These are phyloP conservation scores for Neonectria neomacrospora DNA, from an alignment of 2,329 filamentous ascomycete genomes.

Conservation along the genomic window DNA sequence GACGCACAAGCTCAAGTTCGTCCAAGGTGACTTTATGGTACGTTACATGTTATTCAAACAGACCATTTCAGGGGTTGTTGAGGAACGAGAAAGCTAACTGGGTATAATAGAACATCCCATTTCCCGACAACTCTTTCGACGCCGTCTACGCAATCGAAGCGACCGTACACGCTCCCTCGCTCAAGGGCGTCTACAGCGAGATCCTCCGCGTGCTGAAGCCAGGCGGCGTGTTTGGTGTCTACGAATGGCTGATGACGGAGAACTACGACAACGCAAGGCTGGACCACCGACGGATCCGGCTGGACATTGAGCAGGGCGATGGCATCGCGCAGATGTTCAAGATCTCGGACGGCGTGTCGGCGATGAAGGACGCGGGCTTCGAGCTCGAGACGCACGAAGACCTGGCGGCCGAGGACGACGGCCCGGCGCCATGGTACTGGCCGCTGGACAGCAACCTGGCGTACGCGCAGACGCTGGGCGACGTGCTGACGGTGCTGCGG, in stretches of 20 bases:
- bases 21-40: conserved; percentile 94
- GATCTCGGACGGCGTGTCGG: conserved; percentile 78
- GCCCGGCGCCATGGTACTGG: conserved; percentile 87
- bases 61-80: background rate
- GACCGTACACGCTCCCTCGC: conserved; percentile 87
- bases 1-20: conserved; percentile 78
- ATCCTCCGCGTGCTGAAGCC: conserved; percentile 94
- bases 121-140: conserved; percentile 88
- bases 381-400: conserved; percentile 69
- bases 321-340: conserved; percentile 96
- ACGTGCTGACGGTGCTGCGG: conserved; percentile 80
- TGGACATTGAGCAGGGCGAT: conserved; percentile 91
- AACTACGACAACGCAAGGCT: conserved; percentile 88
- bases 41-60: conserved; percentile 37
- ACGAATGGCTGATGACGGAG: conserved; percentile 98
- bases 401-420: conserved; percentile 61
- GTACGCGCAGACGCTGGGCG: conserved; percentile 78
- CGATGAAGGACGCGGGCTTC: conserved; percentile 88
- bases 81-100: background rate
- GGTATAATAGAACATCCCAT: conserved; percentile 79
- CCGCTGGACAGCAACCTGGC: conserved; percentile 79
- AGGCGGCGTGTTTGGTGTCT: conserved; percentile 92
- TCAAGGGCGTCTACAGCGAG: conserved; percentile 89
- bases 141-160: conserved; percentile 96
- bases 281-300: conserved; percentile 84